phyloP scores from a whole-genome alignment of 768 basidiomycete genomes.

The Cubamyces lactineus region DNA sequence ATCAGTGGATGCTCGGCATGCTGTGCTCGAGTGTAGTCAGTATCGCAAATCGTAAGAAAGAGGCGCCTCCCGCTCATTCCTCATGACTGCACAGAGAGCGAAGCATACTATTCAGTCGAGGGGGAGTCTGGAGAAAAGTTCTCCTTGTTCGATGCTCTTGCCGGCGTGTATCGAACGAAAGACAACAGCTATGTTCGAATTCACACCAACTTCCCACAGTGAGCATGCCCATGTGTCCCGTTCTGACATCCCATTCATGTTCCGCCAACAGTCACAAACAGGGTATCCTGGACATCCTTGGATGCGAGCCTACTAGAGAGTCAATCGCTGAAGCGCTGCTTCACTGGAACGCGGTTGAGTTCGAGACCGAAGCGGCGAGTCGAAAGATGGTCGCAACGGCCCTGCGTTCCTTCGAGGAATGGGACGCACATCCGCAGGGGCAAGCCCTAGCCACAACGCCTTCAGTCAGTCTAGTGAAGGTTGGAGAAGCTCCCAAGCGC shows the following conservation, averaged over 20 bases:
- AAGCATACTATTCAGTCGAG: constrained; percentile 53
- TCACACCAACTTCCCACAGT: constrained; percentile 72
- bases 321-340: constrained; percentile 44
- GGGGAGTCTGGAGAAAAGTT: constrained; percentile 29
- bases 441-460: constrained; percentile 41
- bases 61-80: background rate
- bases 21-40: constrained; percentile 57
- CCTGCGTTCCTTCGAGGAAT: constrained; percentile 50
- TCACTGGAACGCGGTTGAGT: constrained; percentile 47
- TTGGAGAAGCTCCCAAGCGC: constrained; percentile 51
- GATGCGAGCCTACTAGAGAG: constrained; percentile 39
- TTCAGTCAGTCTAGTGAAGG: constrained; percentile 48
- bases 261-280: constrained; percentile 46
- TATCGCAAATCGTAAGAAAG: background rate
- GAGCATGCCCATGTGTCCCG: constrained; percentile 20
- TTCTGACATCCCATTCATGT: background rate
- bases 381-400: constrained; percentile 54
- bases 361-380: constrained; percentile 51
- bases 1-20: constrained; percentile 57
- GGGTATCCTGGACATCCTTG: constrained; percentile 52
- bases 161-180: constrained; percentile 57
- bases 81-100: constrained; percentile 43
- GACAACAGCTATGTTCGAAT: constrained; percentile 55
- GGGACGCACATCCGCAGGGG: constrained; percentile 55
- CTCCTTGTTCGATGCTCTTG: constrained; percentile 50